A percentile compares a stretch with the other conserved stretches of the same genome.
These are phyloP conservation scores for Tothia fuscella DNA, from an alignment of 2,329 filamentous ascomycete species.

Conservation along the genomic window DNA sequence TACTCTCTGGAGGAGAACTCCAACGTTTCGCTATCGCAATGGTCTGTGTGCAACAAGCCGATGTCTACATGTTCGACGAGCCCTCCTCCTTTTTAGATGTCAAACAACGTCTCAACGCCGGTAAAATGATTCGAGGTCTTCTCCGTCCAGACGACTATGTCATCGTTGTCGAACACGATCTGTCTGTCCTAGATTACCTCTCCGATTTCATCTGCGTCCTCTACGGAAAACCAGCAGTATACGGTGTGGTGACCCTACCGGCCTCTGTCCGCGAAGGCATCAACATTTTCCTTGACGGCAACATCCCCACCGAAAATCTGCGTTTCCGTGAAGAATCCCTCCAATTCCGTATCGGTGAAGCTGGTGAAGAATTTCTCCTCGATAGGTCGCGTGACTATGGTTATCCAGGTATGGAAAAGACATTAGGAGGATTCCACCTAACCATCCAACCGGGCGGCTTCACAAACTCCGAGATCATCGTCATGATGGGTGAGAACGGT, in stretches of 20 bases:
- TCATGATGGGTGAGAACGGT: constrained; percentile 99
- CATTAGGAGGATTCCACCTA: constrained; percentile 76
- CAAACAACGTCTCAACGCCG: constrained; percentile 92
- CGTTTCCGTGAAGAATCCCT: constrained; percentile 96
- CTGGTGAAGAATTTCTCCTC: constrained; percentile 72
- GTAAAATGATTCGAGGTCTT: constrained; percentile 82
- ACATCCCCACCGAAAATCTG: constrained; percentile 96
- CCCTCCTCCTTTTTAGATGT: constrained; percentile 98
- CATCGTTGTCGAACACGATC: constrained; percentile 97
- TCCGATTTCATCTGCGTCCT: constrained; percentile 97
- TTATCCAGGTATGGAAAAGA: constrained; percentile 90
- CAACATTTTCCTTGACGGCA: constrained; percentile 97
- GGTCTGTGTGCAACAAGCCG: constrained; percentile 88
- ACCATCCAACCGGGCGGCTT: constrained; percentile 73
- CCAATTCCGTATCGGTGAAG: constrained; percentile 87
- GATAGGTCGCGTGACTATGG: constrained; percentile 76
- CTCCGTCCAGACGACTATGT: constrained; percentile 86
- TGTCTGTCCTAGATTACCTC: constrained; percentile 95
- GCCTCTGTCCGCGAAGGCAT: constrained; percentile 96
- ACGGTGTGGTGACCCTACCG: constrained; percentile 93
- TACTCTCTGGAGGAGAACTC: constrained; percentile 92
- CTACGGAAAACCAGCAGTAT: constrained; percentile 89
- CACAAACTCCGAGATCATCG: constrained; percentile 95
- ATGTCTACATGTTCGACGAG: constrained; percentile 98
- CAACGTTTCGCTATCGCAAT: constrained; percentile 96